Conservation (phyloP, 75 land plant species). For the Azolla pinnata region DNA sequence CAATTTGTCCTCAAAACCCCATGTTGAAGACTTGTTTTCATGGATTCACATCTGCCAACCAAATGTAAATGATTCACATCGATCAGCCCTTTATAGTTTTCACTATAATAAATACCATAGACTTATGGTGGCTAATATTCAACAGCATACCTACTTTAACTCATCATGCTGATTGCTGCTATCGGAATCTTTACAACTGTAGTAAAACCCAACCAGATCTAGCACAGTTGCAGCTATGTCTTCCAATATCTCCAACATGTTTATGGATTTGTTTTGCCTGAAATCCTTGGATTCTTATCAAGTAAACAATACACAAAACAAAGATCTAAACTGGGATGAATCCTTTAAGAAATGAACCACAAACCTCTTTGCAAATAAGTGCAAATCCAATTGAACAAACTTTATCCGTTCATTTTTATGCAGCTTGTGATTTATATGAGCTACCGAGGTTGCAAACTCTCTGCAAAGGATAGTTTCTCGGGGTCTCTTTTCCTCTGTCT, state of each 20-base stretch:
- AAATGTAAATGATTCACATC: no score
- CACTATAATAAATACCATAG: no score
- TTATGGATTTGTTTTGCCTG: slow-evolving; percentile 34
- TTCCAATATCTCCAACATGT: slow-evolving; percentile 39
- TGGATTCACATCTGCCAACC: no score
- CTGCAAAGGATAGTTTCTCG: slow-evolving; percentile 60
- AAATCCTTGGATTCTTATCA: no score
- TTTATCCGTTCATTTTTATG: slow-evolving; percentile 39
- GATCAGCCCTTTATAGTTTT: no score
- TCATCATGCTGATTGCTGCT: not conserved
- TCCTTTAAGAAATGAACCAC: not conserved
- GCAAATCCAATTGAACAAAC: slow-evolving; percentile 64
- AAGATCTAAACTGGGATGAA: no score
- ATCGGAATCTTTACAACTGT: slow-evolving; percentile 27
- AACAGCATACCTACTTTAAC: slow-evolving; percentile 5
- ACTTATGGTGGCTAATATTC: no score
- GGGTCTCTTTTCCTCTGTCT: slow-evolving; percentile 66
- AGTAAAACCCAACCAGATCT: slow-evolving; percentile 46
- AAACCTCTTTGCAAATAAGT: slow-evolving; percentile 45
- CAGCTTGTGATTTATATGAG: slow-evolving; percentile 40
- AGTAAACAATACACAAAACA: no score
- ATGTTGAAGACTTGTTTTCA: slow-evolving; percentile 27
- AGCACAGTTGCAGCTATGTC: slow-evolving; percentile 43
- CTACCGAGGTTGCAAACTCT: slow-evolving; percentile 64
- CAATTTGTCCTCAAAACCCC: slow-evolving; percentile 72